Evolutionary conservation across 768 basidiomycete species (phyloP), one percentile per base, ranked within the genome.

Genomic region (Xerocomus spinulosus): DNA sequence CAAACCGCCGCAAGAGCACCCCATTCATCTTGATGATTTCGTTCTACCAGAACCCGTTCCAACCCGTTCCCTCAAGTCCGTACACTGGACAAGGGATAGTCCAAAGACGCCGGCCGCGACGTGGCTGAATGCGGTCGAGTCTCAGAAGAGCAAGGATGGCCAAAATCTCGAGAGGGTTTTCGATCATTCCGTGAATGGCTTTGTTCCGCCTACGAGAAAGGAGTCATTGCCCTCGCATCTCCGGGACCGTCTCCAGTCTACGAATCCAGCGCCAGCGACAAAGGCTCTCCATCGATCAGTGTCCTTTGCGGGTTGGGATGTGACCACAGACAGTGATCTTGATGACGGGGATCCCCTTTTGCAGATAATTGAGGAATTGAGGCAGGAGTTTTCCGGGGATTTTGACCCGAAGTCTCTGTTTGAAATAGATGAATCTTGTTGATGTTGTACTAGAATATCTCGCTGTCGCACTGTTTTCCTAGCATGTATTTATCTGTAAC

Each of bases 261-360:
- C 35, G 10, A n/a, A 36, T 18, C 10, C 43, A 5, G 29, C 0
- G 5, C 30, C 26, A 37, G 32, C 15, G 12, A 43, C 55, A 4
- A 50, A 35, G 18, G 26, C 43, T 7, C 50, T 64, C 12, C 65
- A 62, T 37, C 62, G 64, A 26, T 65, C 63, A 4, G 55, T n/a
- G 34, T 64, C 65, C 26, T 58, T 52, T 12, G 54, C 55, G 14
- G 60, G 54, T 5, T 51, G 53, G 53, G 37, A 52, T 9, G 15
- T 18, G 1, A 28, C 29, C 5, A 23, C 38, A 15, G 28, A 24
- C 13, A 1, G 25, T 7, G 20, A 23, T 9, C 28, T 36, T 20
- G n/a, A 15, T 2, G n/a, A 30, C 2, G 40, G 42, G 3, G 54
- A 51, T 33, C 2, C 51, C 3, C 10, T 64, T 14, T 52, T 54